A percentile compares a stretch with the other conserved stretches of the same genome.
phyloP scores from a whole-genome alignment of 192 early-diverging fungal species.

The Backusella tuberculispora region DNA sequence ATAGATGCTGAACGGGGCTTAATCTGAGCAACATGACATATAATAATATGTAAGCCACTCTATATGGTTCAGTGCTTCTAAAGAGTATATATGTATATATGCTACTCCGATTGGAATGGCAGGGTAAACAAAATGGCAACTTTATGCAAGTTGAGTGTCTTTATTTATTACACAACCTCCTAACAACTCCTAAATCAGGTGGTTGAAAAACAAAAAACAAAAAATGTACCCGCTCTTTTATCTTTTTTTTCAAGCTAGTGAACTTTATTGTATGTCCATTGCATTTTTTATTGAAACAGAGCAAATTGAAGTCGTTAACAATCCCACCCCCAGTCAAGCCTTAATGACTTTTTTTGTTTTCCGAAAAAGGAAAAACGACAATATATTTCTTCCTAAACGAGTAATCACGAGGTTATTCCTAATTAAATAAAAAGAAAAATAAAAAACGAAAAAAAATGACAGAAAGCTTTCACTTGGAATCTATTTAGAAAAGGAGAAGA shows the following conservation, averaged over 20 bases:
- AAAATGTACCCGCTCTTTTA: constrained; percentile 6
- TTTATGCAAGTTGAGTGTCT: neutral
- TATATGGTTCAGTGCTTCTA: neutral
- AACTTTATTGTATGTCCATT: constrained; percentile 4
- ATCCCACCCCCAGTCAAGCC: neutral
- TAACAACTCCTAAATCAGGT: neutral
- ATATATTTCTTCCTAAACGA: neutral
- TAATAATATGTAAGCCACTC: neutral
- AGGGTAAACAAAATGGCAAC: constrained; percentile 7
- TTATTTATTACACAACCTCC: neutral
- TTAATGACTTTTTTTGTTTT: neutral
- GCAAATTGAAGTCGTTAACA: neutral
- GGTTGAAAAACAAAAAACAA: neutral
- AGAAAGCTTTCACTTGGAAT: neutral
- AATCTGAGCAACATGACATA: neutral
- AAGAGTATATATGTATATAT: neutral
- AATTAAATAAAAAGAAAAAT: neutral
- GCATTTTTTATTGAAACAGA: neutral
- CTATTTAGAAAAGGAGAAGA: neutral
- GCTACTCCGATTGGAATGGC: neutral
- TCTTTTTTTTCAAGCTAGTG: neutral
- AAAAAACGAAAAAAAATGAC: neutral
- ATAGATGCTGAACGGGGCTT: neutral
- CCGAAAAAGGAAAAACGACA: constrained; percentile 7
- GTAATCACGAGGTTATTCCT: constrained; percentile 11